Base-by-base conservation (phyloP, 768 basidiomycete species). In the Kwoniella mangroviensis region DNA sequence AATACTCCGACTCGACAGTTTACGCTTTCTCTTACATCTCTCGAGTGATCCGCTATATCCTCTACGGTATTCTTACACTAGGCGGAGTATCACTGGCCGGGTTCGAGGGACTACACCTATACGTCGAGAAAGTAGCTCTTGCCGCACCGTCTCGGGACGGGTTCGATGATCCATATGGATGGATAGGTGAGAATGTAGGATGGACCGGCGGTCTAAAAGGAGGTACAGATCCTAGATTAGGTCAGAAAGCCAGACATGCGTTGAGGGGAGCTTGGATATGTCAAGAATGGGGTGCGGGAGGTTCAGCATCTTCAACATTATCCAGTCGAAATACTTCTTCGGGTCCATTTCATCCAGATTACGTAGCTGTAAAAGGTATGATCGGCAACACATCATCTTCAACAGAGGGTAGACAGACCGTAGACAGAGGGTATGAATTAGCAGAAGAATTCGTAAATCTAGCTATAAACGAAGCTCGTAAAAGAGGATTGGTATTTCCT, bases 231-330 rank as follows among this genome's bases (percentile, higher is more conserved):
- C 69, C 79, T 4, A 17, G 68, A 56, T 68, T 82, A 4, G 79
- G 81, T 17, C 75, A 75, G 60, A 79, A 78, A 67, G 78, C 73
- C 10, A 68, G 81, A 17, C 78, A 79, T 71, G 76, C 78, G 5
- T 59, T 82, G 19, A 63, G 81, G 57, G 78, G 75, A 6, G 81
- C 81, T 40, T 82, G 81, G 81, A 75, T 80, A 15, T 76, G 76
- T 63, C 77, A 80, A 59, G 70, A 78, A 42, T 74, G 70, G 68
- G 81, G 81, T 17, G 73, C 71, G 19, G 81, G 81, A 4, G 68
- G 70, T 12, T 67, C 73, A 12, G 69, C 63, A 1, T 59, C 69
- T 45, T 66, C 65, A n/a, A 52, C 62, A 17, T 75, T 80, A 19
- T 70, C 34, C 34, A 34, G 34, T 34, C 71, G 7, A 70, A 64